These are phyloP conservation scores for Falciphora oryzae DNA, from an alignment of 2,329 filamentous ascomycete genomes.

Conservation along the genomic window DNA sequence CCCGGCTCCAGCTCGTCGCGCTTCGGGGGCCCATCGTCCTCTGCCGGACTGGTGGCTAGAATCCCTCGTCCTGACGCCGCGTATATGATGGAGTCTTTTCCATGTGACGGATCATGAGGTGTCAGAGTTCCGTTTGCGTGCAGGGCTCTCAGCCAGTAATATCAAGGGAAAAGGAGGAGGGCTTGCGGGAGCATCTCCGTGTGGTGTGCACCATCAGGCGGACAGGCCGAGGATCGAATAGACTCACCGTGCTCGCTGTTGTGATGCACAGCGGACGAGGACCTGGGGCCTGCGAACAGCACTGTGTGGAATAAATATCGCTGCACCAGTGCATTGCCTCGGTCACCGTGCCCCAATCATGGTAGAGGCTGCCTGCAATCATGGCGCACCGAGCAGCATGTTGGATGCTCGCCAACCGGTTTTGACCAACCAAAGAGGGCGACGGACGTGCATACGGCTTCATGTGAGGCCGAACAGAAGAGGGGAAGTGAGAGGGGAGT, in stretches of 20 bases:
- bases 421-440: neutral
- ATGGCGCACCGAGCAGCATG: neutral
- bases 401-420: neutral
- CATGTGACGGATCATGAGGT: neutral
- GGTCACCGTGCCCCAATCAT: neutral
- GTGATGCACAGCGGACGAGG: constrained; percentile 59
- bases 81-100: constrained; percentile 61
- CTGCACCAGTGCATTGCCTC: neutral
- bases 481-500: neutral
- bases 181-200: neutral
- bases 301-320: constrained; percentile 32
- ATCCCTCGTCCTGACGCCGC: constrained; percentile 55
- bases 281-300: constrained; percentile 57
- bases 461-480: constrained; percentile 6
- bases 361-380: neutral
- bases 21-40: constrained; percentile 43
- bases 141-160: neutral
- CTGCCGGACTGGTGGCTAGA: constrained; percentile 48
- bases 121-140: constrained; percentile 10
- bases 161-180: neutral
- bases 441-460: neutral
- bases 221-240: neutral
- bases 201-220: neutral
- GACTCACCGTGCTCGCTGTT: constrained; percentile 60
- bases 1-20: constrained; percentile 54